Evolutionary conservation across 2,329 filamentous ascomycete species (phyloP).

Genomic region (Phaeosphaeria sp.): DNA sequence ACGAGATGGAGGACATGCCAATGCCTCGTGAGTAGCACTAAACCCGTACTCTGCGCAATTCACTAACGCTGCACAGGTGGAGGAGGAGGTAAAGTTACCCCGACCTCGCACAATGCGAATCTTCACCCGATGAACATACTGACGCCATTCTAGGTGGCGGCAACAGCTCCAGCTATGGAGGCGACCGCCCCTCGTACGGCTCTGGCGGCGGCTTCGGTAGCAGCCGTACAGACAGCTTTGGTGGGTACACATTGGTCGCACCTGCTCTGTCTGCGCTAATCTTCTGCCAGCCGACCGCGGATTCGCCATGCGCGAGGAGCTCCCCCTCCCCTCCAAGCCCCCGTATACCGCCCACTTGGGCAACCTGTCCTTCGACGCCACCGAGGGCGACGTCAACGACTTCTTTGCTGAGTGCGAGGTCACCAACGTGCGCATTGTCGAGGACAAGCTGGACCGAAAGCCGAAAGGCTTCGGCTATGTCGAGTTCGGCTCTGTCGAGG

Average conservation of each 20-base stretch:
- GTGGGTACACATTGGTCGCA: slow-evolving; percentile 31
- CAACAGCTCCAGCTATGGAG: slow-evolving; percentile 53
- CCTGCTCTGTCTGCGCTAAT: slow-evolving; percentile 20
- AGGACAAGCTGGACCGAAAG: slow-evolving; percentile 91
- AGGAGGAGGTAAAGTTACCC: slow-evolving; percentile 39
- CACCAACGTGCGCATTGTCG: slow-evolving; percentile 91
- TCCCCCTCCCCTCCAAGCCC: slow-evolving; percentile 88
- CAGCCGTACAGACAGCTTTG: slow-evolving; percentile 48
- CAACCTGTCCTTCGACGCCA: slow-evolving; percentile 95
- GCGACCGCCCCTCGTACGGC: slow-evolving; percentile 58
- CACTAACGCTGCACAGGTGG: slow-evolving; percentile 37
- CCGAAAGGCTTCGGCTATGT: slow-evolving; percentile 99
- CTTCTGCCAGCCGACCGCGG: slow-evolving; percentile 35
- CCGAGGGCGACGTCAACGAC: slow-evolving; percentile 78
- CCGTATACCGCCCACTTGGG: slow-evolving; percentile 96
- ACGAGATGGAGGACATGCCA: slow-evolving; percentile 91
- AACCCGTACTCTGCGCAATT: slow-evolving; percentile 18
- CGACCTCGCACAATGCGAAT: slow-evolving; percentile 6
- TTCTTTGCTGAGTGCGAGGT: slow-evolving; percentile 88
- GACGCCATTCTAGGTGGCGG: slow-evolving; percentile 43
- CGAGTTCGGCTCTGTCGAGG: slow-evolving; percentile 87
- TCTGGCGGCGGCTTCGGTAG: slow-evolving; percentile 47
- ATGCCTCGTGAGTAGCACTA: slow-evolving; percentile 68
- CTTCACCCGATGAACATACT: slow-evolving; percentile 16
- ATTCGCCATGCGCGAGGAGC: slow-evolving; percentile 68